Evolutionary conservation across 768 basidiomycete species (phyloP).

Genomic region (Pleurotus tuoliensis): DNA sequence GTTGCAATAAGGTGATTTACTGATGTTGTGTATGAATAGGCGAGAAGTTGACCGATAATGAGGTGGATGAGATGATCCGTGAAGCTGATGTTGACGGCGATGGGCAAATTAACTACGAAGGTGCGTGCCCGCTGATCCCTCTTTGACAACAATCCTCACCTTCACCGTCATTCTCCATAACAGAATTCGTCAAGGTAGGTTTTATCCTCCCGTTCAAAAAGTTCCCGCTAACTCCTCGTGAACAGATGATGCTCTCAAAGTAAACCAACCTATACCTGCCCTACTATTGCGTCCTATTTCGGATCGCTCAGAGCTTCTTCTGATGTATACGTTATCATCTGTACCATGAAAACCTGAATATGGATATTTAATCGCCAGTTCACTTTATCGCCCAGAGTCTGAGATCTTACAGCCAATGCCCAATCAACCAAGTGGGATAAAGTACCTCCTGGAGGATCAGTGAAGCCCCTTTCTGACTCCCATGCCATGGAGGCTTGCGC

Average conservation of each 20-base stretch:
- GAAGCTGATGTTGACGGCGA: slow-evolving; percentile 78
- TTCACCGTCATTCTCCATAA: slow-evolving; percentile 8
- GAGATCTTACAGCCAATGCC: neutral
- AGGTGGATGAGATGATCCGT: slow-evolving; percentile 30
- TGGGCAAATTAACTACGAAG: slow-evolving; percentile 73
- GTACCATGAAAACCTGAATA: slow-evolving; percentile 5
- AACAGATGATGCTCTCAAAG: slow-evolving; percentile 31
- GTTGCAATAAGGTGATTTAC: neutral
- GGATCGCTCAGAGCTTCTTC: neutral
- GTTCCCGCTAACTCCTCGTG: neutral
- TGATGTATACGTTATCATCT: neutral
- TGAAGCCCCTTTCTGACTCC: too few species aligned
- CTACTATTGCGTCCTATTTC: neutral
- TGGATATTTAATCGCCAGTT: neutral
- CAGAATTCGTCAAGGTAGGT: slow-evolving; percentile 27
- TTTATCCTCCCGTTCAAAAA: neutral
- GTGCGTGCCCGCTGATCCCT: slow-evolving; percentile 28
- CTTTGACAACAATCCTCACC: neutral
- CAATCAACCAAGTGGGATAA: too few species aligned
- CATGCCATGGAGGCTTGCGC: too few species aligned
- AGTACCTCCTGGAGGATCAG: too few species aligned
- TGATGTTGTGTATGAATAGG: slow-evolving; percentile 13
- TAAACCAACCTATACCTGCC: slow-evolving; percentile 7
- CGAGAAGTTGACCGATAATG: slow-evolving; percentile 27
- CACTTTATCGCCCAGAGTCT: neutral